phyloP scores from a whole-genome alignment of 805 yeast species.

The Priceomyces melissophilus region DNA sequence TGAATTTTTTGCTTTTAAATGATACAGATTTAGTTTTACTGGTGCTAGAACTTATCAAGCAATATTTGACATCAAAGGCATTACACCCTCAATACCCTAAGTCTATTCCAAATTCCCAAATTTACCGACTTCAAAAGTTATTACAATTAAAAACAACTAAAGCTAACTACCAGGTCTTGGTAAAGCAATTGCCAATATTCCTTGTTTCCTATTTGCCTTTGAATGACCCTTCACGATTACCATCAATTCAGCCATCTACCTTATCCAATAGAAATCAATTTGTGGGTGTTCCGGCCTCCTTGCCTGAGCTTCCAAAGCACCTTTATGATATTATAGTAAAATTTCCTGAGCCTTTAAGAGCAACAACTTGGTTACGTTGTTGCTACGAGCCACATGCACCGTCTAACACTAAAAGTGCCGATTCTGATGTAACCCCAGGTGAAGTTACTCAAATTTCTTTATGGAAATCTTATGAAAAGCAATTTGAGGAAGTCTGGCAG shows the following conservation, averaged over 20 bases:
- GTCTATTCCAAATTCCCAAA: slow-evolving; percentile 30
- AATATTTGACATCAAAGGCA: slow-evolving; percentile 65
- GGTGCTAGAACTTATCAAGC: slow-evolving; percentile 77
- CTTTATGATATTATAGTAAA: slow-evolving; percentile 58
- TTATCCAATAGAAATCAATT: slow-evolving; percentile 51
- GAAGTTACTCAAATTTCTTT: slow-evolving; percentile 93
- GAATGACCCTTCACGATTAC: slow-evolving; percentile 27
- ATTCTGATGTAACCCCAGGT: slow-evolving; percentile 39
- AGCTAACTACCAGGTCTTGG: slow-evolving; percentile 49
- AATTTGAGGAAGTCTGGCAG: slow-evolving; percentile 65
- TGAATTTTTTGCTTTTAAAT: slow-evolving; percentile 55
- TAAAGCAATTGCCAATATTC: slow-evolving; percentile 60
- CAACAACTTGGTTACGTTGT: slow-evolving; percentile 92
- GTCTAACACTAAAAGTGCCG: slow-evolving; percentile 8
- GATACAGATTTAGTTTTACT: slow-evolving; percentile 75
- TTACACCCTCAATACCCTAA: slow-evolving; percentile 27
- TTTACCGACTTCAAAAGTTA: slow-evolving; percentile 45
- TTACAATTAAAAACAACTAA: slow-evolving; percentile 47
- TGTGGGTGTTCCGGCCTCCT: slow-evolving; percentile 53
- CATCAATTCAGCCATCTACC: slow-evolving; percentile 20
- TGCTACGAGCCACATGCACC: slow-evolving; percentile 67
- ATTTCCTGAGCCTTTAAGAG: slow-evolving; percentile 82
- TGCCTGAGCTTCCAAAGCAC: slow-evolving; percentile 57
- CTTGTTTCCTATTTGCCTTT: slow-evolving; percentile 31
- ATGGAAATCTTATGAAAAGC: slow-evolving; percentile 92